These are phyloP conservation scores for Yamadazyma sp. DNA, from an alignment of 1,139 yeast genomes.

Conservation along the genomic window DNA sequence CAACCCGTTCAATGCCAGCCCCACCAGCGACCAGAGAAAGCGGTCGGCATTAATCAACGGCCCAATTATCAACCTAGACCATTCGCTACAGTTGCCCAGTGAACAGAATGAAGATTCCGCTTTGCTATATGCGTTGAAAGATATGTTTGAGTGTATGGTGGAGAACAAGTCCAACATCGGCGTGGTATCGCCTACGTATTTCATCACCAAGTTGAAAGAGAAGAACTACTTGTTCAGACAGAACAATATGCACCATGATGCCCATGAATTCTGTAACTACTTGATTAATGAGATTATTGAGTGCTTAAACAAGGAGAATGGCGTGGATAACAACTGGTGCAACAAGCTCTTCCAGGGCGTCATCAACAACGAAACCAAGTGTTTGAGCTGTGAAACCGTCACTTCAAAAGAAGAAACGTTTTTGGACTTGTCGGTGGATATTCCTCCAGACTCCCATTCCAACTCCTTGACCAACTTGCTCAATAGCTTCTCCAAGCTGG, in stretches of 20 bases:
- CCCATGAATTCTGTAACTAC: constrained; percentile 92
- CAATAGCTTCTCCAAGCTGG: constrained; percentile 79
- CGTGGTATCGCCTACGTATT: constrained; percentile 76
- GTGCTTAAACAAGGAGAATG: constrained; percentile 46
- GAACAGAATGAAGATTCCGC: constrained; percentile 51
- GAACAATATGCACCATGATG: constrained; percentile 93
- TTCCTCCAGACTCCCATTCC: constrained; percentile 69
- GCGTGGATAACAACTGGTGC: constrained; percentile 50
- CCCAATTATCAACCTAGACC: constrained; percentile 81
- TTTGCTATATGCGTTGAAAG: constrained; percentile 74
- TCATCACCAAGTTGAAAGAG: constrained; percentile 72
- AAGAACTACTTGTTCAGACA: constrained; percentile 85
- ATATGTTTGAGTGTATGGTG: constrained; percentile 78
- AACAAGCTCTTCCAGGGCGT: constrained; percentile 81
- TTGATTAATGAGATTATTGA: constrained; percentile 82
- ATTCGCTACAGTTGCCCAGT: constrained; percentile 46
- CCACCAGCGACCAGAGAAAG: constrained; percentile 75
- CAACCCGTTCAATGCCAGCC: constrained; percentile 47
- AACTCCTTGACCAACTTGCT: constrained; percentile 68
- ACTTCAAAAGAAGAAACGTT: constrained; percentile 85
- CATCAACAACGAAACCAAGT: constrained; percentile 83
- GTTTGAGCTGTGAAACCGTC: constrained; percentile 86
- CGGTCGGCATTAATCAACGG: constrained; percentile 78
- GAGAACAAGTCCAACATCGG: constrained; percentile 74
- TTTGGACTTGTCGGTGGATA: constrained; percentile 81